phyloP scores from a whole-genome alignment of 148 eudicot species.

The Pharnaceum exiguum region DNA sequence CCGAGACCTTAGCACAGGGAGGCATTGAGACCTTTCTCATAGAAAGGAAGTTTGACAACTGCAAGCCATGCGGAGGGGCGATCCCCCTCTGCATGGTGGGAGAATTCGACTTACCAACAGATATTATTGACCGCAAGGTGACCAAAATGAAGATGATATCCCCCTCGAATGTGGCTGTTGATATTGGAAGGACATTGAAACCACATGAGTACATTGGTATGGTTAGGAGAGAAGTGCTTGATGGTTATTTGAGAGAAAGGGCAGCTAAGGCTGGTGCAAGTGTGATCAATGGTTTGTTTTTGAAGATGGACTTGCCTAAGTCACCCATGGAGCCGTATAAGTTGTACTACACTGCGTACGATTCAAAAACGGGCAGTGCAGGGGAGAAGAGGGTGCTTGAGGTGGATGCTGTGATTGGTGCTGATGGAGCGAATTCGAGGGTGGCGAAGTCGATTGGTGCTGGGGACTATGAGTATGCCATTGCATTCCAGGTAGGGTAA shows the following conservation, averaged over 20 bases:
- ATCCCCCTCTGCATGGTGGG: constrained; percentile 97
- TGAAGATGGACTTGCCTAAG: constrained; percentile 72
- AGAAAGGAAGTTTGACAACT: constrained; percentile 86
- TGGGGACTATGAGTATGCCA: constrained; percentile 97
- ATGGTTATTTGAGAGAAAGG: constrained; percentile 66
- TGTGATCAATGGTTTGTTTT: constrained; percentile 76
- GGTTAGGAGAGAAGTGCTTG: constrained; percentile 93
- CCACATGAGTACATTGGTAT: constrained; percentile 98
- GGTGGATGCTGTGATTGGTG: constrained; percentile 92
- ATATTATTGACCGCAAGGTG: constrained; percentile 82
- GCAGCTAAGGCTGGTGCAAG: constrained; percentile 74
- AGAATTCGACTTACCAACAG: constrained; percentile 89
- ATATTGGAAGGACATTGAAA: constrained; percentile 78
- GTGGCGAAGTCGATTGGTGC: constrained; percentile 85
- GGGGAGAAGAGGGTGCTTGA: constrained; percentile 60
- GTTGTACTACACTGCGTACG: constrained; percentile 71
- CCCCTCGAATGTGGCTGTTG: constrained; percentile 94
- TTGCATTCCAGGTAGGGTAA: constrained; percentile 64
- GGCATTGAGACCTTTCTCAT: constrained; percentile 76
- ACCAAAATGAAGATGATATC: constrained; percentile 99
- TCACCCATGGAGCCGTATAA: constrained; percentile 44
- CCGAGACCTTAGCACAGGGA: constrained; percentile 85
- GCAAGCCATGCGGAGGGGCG: constrained; percentile 97
- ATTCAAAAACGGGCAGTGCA: constrained; percentile 57
- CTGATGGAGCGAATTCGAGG: constrained; percentile 93